Evolutionary conservation across 1,284 basidiomycete genomes (phyloP), one percentile per base, ranked within the genome.

Genomic region (Coniferiporia sulphurascens): DNA sequence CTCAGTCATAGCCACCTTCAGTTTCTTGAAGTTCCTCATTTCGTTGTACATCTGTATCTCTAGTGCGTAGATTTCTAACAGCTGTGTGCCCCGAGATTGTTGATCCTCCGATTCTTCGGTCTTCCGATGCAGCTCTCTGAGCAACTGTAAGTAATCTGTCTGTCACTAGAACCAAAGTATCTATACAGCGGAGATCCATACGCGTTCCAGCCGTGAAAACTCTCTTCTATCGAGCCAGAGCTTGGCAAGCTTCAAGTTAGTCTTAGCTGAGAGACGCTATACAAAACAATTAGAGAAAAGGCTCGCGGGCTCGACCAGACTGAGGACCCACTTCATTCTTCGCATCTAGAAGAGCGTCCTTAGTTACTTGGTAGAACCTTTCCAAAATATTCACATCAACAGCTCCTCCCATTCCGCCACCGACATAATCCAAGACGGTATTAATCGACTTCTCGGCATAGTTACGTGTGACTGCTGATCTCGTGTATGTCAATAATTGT

Each of bases 31-130:
- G 71, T 99, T 97, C 68, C 90, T 87, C 65, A 88, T 91, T 73
- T 98, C 95, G 66, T 95, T 95, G 75, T 98, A 95, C 97, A 99
- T 99, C 71, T 98, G 96, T 58, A 99, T 99, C 73, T 99, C 96
- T 51, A 98, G 85, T 0, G 97, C 95, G 69, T 98, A 98, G 51
- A 99, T 93, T 74, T 99, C 97, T n/a, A 99, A 83, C 15, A 99
- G 78, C 67, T 95, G 91, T 1, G 94, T 96, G 8, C 93, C 94
- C 52, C 89, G 86, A 8, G 91, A 91, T 68, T 95, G 90, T 62
- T 93, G 88, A 41, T 80, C 81, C 52, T 85, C 89, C 36, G 82
- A 85, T 36, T 79, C 76, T 50, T 77, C 77, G 13, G 87, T 89
- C n/a, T 84, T 81, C 38, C 71, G 73, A 66, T 92, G 86, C 21